Evolutionary conservation across 805 yeast species (phyloP).

Genomic region (Candida ficus): DNA sequence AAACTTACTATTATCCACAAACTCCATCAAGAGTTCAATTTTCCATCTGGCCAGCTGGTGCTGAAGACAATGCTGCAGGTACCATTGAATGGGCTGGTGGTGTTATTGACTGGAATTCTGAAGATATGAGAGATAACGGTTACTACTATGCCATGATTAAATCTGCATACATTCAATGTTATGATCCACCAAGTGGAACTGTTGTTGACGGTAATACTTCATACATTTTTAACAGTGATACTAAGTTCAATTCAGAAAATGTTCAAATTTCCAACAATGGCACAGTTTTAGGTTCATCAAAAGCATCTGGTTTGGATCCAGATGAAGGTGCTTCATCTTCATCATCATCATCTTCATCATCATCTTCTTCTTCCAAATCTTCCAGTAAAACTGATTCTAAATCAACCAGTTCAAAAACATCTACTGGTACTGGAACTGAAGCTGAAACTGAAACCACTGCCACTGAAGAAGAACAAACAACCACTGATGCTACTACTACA

Average conservation of each 20-base stretch:
- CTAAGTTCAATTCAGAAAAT: conserved; percentile 41
- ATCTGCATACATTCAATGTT: conserved; percentile 58
- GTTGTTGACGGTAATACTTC: conserved; percentile 40
- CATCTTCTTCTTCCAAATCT: conserved; percentile 8
- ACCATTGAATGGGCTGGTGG: conserved; percentile 89
- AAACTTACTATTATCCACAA: conserved; percentile 57
- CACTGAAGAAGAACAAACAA: too few species aligned
- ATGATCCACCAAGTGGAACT: conserved; percentile 63
- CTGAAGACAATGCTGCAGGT: conserved; percentile 44
- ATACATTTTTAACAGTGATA: conserved; percentile 48
- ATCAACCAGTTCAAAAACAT: too few species aligned
- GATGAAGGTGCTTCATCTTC: conserved; percentile 26
- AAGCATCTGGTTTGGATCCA: conserved; percentile 64
- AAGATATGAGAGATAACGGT: conserved; percentile 71
- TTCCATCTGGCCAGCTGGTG: conserved; percentile 79
- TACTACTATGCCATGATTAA: conserved; percentile 68
- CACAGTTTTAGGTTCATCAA: conserved; percentile 54
- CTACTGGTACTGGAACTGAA: too few species aligned
- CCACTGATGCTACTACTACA: conserved; percentile 3
- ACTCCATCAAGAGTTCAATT: conserved; percentile 71
- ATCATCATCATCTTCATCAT: conserved; percentile 15
- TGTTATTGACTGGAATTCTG: conserved; percentile 71
- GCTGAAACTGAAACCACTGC: conserved; percentile 2
- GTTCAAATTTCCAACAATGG: conserved; percentile 59
- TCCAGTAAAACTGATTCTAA: too few species aligned